Percentiles rank a stretch among this genome's conserved stretches.
Conservation (phyloP, 345 rosid species). For the Hypericum perforatum region DNA sequence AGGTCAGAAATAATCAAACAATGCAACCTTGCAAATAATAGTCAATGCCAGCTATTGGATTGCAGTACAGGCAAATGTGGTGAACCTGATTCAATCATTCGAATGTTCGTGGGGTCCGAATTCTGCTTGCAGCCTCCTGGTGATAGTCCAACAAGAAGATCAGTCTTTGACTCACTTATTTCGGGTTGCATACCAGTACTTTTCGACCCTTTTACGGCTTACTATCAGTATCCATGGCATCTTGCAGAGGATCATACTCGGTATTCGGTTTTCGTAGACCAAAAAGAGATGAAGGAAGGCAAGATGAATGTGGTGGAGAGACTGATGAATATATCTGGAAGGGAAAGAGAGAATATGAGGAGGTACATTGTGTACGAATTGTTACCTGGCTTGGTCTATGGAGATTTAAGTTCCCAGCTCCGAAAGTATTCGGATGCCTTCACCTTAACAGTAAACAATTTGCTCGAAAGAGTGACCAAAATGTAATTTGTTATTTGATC, state of each 20-base stretch:
- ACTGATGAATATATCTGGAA: slow-evolving; percentile 34
- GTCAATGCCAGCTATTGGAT: slow-evolving; percentile 42
- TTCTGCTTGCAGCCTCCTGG: slow-evolving; percentile 88
- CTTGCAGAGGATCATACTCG: slow-evolving; percentile 57
- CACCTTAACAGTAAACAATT: slow-evolving; percentile 44
- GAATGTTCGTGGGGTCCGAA: slow-evolving; percentile 51
- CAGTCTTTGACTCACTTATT: slow-evolving; percentile 67
- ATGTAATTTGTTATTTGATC: slow-evolving; percentile 7
- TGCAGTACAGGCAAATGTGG: slow-evolving; percentile 43
- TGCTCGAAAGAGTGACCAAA: slow-evolving; percentile 37
- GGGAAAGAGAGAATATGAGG: slow-evolving; percentile 58
- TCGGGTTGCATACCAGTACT: slow-evolving; percentile 78
- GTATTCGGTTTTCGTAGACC: slow-evolving; percentile 62
- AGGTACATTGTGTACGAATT: slow-evolving; percentile 61
- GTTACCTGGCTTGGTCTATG: slow-evolving; percentile 59
- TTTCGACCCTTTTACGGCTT: slow-evolving; percentile 69
- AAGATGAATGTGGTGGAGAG: slow-evolving; percentile 44
- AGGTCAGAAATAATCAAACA: slow-evolving; percentile 51
- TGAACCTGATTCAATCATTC: slow-evolving; percentile 39
- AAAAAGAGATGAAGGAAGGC: slow-evolving; percentile 49
- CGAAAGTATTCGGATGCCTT: slow-evolving; percentile 72
- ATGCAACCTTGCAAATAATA: slow-evolving; percentile 25
- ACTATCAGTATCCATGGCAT: slow-evolving; percentile 88
- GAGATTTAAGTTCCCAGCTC: slow-evolving; percentile 42
- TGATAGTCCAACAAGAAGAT: slow-evolving; percentile 77